phyloP scores from a whole-genome alignment of 129 eudicot genomes.

The Saposhnikovia divaricata region DNA sequence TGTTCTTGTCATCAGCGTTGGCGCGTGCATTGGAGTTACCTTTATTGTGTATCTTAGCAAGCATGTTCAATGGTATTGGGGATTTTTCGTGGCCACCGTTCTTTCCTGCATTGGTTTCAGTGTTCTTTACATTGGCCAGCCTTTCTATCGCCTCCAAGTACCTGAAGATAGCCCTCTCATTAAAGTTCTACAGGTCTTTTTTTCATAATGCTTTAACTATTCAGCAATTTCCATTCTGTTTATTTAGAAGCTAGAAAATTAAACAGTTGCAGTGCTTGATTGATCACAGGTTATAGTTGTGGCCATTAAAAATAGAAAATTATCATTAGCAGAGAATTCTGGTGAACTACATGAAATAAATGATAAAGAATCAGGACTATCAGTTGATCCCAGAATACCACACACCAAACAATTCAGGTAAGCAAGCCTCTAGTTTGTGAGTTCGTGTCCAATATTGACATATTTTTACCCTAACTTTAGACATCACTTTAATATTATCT shows the following conservation, averaged over 20 bases:
- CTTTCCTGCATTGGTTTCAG: slow-evolving; percentile 25
- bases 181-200: slow-evolving; percentile 32
- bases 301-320: slow-evolving; percentile 46
- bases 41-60: slow-evolving; percentile 48
- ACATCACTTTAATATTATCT: not conserved
- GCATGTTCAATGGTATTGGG: slow-evolving; percentile 61
- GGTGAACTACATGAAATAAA: slow-evolving; percentile 43
- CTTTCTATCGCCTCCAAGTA: slow-evolving; percentile 43
- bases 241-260: not conserved
- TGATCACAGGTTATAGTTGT: slow-evolving; percentile 42
- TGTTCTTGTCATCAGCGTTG: slow-evolving; percentile 32
- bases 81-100: slow-evolving; percentile 33
- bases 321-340: slow-evolving; percentile 34
- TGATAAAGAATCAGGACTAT: slow-evolving; percentile 28
- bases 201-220: not conserved
- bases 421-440: not conserved
- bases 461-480: not conserved
- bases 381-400: slow-evolving; percentile 22
- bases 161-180: slow-evolving; percentile 46
- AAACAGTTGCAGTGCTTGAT: not conserved
- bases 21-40: slow-evolving; percentile 43
- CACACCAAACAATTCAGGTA: slow-evolving; percentile 56
- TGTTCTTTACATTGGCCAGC: slow-evolving; percentile 36
- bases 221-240: not conserved
- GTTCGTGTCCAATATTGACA: not conserved